Conservation (phyloP, 2,329 filamentous ascomycete species). For the Sporothrix phasma region DNA sequence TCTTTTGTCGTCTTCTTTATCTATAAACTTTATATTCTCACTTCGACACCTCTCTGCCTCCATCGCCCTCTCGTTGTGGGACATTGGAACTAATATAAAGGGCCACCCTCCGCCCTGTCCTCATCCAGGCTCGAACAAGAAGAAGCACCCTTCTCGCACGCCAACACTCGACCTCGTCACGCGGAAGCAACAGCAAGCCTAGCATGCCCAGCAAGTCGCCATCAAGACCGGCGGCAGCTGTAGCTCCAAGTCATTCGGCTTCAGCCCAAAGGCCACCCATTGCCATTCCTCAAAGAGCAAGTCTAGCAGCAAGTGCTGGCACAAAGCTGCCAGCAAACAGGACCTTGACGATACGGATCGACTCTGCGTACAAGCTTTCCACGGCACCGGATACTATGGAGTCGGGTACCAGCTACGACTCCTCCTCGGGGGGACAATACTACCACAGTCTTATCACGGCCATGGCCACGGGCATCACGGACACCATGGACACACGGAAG, state of each 20-base stretch:
- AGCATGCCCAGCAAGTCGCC: neutral
- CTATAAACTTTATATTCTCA: neutral
- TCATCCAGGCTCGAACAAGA: neutral
- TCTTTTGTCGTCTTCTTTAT: neutral
- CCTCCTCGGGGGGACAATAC: neutral
- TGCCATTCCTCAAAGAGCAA: neutral
- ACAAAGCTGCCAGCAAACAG: neutral
- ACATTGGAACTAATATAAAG: conserved; percentile 9
- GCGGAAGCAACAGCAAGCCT: neutral
- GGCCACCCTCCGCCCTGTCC: neutral
- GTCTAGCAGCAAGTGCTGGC: neutral
- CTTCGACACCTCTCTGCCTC: neutral
- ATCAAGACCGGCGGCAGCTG: neutral
- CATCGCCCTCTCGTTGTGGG: neutral
- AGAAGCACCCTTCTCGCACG: neutral
- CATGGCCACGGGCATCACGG: neutral
- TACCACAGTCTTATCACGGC: neutral
- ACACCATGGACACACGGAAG: neutral
- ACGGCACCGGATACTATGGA: neutral
- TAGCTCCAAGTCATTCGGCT: neutral
- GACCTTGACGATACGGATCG: neutral
- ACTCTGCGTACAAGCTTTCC: neutral
- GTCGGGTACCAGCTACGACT: neutral
- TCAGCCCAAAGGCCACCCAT: neutral
- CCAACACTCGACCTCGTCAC: neutral